Conservation (phyloP, 2,329 filamentous ascomycete species). For the Lecanicillium sp. region DNA sequence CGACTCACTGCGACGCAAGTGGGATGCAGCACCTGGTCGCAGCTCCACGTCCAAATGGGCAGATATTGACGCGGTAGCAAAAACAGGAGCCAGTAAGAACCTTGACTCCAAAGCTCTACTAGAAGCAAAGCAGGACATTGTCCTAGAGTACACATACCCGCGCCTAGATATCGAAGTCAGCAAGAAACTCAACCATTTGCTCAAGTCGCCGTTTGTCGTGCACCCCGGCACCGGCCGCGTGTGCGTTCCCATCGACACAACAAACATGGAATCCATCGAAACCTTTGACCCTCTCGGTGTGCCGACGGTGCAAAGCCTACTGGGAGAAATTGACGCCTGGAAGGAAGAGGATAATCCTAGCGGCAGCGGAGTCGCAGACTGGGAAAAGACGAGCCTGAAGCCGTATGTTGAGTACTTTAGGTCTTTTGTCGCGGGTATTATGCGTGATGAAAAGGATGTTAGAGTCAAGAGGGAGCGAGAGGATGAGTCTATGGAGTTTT, state of each 20-base stretch:
- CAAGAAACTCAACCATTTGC: slow-evolving; percentile 95
- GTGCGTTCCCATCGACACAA: slow-evolving; percentile 86
- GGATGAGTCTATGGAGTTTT: slow-evolving; percentile 47
- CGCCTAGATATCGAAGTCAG: slow-evolving; percentile 94
- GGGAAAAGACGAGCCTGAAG: slow-evolving; percentile 94
- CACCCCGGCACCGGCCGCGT: slow-evolving; percentile 91
- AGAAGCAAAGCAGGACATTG: slow-evolving; percentile 90
- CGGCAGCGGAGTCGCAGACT: slow-evolving; percentile 56
- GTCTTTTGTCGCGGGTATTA: slow-evolving; percentile 65
- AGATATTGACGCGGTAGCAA: slow-evolving; percentile 82
- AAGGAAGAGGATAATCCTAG: slow-evolving; percentile 36
- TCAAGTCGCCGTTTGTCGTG: slow-evolving; percentile 94
- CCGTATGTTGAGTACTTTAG: slow-evolving; percentile 89
- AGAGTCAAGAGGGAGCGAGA: slow-evolving; percentile 49
- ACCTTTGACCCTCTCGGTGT: slow-evolving; percentile 81
- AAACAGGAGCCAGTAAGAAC: slow-evolving; percentile 61
- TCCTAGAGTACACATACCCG: slow-evolving; percentile 96
- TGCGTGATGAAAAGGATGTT: slow-evolving; percentile 63
- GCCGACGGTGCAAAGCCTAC: slow-evolving; percentile 77
- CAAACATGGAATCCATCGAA: slow-evolving; percentile 46
- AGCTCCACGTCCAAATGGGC: slow-evolving; percentile 79
- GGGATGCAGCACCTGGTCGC: slow-evolving; percentile 75
- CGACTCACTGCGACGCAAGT: slow-evolving; percentile 78
- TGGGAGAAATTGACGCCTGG: slow-evolving; percentile 83
- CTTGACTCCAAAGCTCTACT: slow-evolving; percentile 68